Evolutionary conservation across 2,329 filamentous ascomycete species (phyloP), one percentile per base, ranked within the genome.

Genomic region (Beauveria sp.): DNA sequence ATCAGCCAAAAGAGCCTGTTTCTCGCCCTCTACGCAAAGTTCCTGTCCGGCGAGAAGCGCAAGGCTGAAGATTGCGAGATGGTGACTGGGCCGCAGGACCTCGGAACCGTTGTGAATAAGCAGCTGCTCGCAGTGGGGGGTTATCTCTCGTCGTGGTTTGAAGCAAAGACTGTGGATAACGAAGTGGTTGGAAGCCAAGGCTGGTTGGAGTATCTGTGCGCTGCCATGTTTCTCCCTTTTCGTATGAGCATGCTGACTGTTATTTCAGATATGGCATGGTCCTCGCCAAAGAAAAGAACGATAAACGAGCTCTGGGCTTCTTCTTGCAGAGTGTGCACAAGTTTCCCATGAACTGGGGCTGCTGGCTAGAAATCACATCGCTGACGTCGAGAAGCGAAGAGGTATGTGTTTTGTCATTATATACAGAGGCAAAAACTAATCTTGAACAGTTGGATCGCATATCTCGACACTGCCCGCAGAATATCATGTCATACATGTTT

Each of bases 1-100:
- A 71, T 97, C 56, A 97, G 92, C 71, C 92, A 97, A 72, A 96
- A 93, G 75, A 92, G 93, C 57, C 75, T 97, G 22, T 99, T 99
- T 70, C 80, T 99, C 12, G 89, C 92, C 0, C 79, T 97, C 4
- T 99, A 99, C 69, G 91, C 94, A 50, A 96, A 93, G 70, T 92
- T 92, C 70, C 84, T 97, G 65, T 89, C 92, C 0, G 94, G 94
- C 1, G 94, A 99, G 79, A 97, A 97, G 79, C 86, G 91, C 65
- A 96, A 93, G 74, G 91, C 96, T 68, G 94, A 99, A 73, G 93
- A 97, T 62, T 91, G 90, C 24, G 94, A 99, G 76, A 97, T 97
- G 89, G 90, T 99, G 55, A 85, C 97, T 75, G 94, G 94, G 0
- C 93, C 94, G 1, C 87, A 92, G 62, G 94, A 99, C 73, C 86